Evolutionary conservation across 2,329 filamentous ascomycete species (phyloP).

Genomic region (Hortaea werneckii): DNA sequence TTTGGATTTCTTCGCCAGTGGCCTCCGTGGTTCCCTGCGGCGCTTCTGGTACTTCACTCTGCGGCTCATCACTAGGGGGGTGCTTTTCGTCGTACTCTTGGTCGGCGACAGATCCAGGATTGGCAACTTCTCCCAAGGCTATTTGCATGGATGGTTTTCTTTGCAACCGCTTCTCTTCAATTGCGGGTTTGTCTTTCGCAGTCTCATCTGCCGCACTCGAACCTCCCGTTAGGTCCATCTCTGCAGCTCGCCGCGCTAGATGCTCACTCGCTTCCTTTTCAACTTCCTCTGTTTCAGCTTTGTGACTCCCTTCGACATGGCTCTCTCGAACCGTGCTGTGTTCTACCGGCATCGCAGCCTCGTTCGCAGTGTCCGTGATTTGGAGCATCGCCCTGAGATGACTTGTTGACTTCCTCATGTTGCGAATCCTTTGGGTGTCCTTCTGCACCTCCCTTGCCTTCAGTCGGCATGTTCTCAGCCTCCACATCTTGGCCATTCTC

Average conservation of each 20-base stretch:
- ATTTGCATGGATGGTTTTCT: constrained; percentile 14
- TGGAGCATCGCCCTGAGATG: no score
- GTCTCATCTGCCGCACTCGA: not conserved
- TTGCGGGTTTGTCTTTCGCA: not conserved
- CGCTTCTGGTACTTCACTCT: constrained; percentile 39
- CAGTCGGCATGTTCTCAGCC: no score
- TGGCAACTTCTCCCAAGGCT: constrained; percentile 18
- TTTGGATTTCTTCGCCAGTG: constrained; percentile 72
- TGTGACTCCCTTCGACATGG: no score
- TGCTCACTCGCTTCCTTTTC: constrained; percentile 23
- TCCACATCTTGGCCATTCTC: no score
- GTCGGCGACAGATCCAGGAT: constrained; percentile 11
- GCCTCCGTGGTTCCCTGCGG: constrained; percentile 26
- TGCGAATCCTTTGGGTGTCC: no score
- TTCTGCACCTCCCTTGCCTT: no score
- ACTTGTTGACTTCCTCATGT: no score
- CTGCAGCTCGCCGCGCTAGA: constrained; percentile 19
- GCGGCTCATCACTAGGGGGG: constrained; percentile 14
- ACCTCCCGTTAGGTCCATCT: constrained; percentile 8
- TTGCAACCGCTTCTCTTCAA: constrained; percentile 2
- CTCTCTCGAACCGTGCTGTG: no score
- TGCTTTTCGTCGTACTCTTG: constrained; percentile 23
- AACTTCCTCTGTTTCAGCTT: constrained; percentile 7
- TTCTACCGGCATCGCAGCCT: no score
- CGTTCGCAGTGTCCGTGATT: no score